Evolutionary conservation across 352 stramenopile genomes (phyloP).

Genomic region (Phytopythium boreale): DNA sequence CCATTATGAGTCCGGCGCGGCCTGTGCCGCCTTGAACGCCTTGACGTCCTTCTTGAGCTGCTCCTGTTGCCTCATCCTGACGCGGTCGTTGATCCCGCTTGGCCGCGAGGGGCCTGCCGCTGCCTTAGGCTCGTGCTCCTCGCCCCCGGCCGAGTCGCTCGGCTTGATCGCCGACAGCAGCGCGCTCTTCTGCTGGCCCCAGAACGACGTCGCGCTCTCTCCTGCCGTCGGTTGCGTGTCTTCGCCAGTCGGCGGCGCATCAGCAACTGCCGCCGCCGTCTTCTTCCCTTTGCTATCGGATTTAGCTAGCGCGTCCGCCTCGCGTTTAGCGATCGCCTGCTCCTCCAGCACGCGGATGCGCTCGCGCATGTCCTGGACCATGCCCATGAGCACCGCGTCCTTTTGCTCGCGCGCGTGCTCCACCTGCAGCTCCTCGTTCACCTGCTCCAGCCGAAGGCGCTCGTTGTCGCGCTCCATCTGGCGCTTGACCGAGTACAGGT

Average conservation of each 20-base stretch:
- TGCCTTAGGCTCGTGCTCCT: slow-evolving; percentile 1
- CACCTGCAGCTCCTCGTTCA: slow-evolving; percentile 36
- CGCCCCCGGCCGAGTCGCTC: slow-evolving; percentile 10
- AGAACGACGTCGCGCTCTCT: slow-evolving; percentile 15
- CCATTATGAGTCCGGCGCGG: background rate
- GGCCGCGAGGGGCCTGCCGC: slow-evolving; percentile 15
- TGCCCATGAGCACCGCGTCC: slow-evolving; percentile 39
- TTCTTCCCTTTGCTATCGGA: slow-evolving; percentile 1
- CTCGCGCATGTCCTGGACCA: slow-evolving; percentile 61
- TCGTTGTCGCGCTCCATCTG: slow-evolving; percentile 74
- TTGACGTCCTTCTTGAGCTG: slow-evolving; percentile 45
- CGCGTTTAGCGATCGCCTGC: slow-evolving; percentile 31
- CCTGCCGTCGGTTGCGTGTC: background rate
- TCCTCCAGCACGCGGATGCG: slow-evolving; percentile 52
- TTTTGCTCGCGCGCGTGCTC: slow-evolving; percentile 47
- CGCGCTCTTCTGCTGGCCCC: slow-evolving; percentile 35
- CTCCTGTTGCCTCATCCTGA: slow-evolving; percentile 45
- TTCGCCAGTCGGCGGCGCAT: slow-evolving; percentile 2
- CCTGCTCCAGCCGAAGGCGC: slow-evolving; percentile 33
- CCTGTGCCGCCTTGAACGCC: slow-evolving; percentile 32
- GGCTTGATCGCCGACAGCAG: slow-evolving; percentile 24
- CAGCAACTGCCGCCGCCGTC: background rate
- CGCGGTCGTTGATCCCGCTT: slow-evolving; percentile 45
- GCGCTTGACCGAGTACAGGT: slow-evolving; percentile 66
- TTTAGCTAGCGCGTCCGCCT: slow-evolving; percentile 9